Percentiles rank a stretch among this genome's conserved stretches.
Conservation (phyloP, 768 basidiomycete species). For the Gymnopilus dilepis region DNA sequence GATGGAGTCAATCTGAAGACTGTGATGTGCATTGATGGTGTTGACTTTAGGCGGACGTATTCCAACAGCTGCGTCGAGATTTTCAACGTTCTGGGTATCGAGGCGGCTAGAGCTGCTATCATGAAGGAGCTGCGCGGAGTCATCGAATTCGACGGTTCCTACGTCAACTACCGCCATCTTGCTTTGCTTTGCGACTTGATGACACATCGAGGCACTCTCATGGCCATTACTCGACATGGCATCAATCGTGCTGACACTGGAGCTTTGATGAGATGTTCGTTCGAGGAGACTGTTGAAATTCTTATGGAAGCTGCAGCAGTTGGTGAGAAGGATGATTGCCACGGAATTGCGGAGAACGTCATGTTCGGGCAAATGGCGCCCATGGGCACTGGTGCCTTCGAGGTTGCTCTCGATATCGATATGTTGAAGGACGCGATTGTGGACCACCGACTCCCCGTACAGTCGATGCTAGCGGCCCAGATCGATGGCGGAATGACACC, state of each 20-base stretch:
- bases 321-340: slow-evolving; percentile 98
- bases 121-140: slow-evolving; percentile 93
- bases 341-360: slow-evolving; percentile 98
- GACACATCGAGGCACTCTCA: slow-evolving; percentile 93
- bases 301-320: slow-evolving; percentile 98
- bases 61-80: slow-evolving; percentile 98
- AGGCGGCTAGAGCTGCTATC: slow-evolving; percentile 93
- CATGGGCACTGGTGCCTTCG: slow-evolving; percentile 98
- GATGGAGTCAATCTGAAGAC: slow-evolving; percentile 96
- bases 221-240: slow-evolving; percentile 99
- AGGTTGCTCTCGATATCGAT: slow-evolving; percentile 94
- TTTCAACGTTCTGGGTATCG: slow-evolving; percentile 94
- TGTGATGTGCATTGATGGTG: slow-evolving; percentile 94
- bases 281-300: slow-evolving; percentile 99
- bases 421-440: slow-evolving; percentile 99
- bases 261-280: slow-evolving; percentile 97
- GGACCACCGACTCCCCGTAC: slow-evolving; percentile 90
- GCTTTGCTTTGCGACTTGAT: slow-evolving; percentile 97
- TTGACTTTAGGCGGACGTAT: slow-evolving; percentile 91
- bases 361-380: slow-evolving; percentile 99
- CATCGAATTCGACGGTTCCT: slow-evolving; percentile 99
- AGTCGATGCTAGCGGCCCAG: slow-evolving; percentile 77
- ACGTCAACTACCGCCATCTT: slow-evolving; percentile 98
- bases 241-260: slow-evolving; percentile 99
- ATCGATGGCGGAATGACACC: slow-evolving; percentile 91